phyloP scores from a whole-genome alignment of 257 asterid genomes.

The Thymus quinquecostatus region DNA sequence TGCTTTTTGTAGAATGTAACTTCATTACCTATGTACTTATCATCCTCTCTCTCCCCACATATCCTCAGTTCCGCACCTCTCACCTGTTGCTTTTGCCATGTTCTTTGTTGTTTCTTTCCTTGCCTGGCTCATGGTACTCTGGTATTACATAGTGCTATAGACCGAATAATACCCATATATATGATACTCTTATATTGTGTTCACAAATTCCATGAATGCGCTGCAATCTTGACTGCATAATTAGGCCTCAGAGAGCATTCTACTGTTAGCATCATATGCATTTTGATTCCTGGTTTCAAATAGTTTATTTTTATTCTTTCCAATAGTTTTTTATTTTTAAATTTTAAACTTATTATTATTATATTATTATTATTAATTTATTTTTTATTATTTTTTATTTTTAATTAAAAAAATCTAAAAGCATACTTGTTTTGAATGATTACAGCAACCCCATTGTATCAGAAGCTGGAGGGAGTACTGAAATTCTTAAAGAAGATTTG shows the following conservation, averaged over 20 bases:
- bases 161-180: neutral
- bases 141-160: neutral
- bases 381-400: too few species aligned
- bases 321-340: too few species aligned
- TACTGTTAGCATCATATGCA: slow-evolving; percentile 1
- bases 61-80: neutral
- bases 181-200: slow-evolving; percentile 11
- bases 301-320: neutral
- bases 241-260: slow-evolving; percentile 18
- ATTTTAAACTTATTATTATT: too few species aligned
- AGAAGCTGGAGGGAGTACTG: slow-evolving; percentile 44
- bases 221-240: neutral
- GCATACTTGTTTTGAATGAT: slow-evolving; percentile 28
- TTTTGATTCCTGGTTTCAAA: neutral
- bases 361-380: too few species aligned
- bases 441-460: slow-evolving; percentile 58
- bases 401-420: neutral
- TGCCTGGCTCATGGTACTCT: neutral
- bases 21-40: neutral
- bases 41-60: neutral
- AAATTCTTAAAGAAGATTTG: slow-evolving; percentile 39
- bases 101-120: neutral
- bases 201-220: neutral
- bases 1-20: too few species aligned
- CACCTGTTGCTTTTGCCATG: neutral